Base-by-base conservation (phyloP, 345 rosid genomes). In the Eucalyptus erythrocorys region DNA sequence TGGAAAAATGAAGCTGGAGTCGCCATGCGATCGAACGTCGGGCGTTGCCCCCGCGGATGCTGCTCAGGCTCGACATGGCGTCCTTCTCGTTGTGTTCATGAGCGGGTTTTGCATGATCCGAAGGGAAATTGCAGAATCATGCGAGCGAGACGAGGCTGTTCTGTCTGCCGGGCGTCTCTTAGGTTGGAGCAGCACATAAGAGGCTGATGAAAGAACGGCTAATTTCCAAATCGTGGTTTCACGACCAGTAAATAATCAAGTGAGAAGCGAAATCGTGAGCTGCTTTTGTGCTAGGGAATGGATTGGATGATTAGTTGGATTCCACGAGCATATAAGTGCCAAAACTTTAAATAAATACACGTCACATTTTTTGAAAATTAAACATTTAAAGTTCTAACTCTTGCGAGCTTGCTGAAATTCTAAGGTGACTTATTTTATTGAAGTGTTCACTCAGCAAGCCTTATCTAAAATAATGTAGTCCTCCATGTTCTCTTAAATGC, bases 331-430 rank as follows among this genome's bases (percentile, higher is more conserved):
- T 51, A 51, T 51, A 51, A 51, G 10, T 7, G 57, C 5, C 2
- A 51, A 51, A 51, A 51, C 26, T 51, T 51, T 19, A 0, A 51
- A 21, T 7, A 51, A 3, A 0, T 51, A 3, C 4, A 50, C 8
- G 8, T 5, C 2, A 19, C 2, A 7, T 51, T 19, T 19, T 51
- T 51, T 19, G 1, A 0, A 21, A 21, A 21, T 21, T 51, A 21
- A 2, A 8, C 26, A 51, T 51, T 51, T 51, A 51, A 51, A 21
- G 1, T 51, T 51, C 26, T 51, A 21, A 21, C 26, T 51, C 57
- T 51, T 51, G 57, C 0, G 1, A 51, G 0, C 24, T 51, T 51
- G 1, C 57, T 2, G 2, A 51, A 51, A 51, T 51, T 19, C 2
- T 10, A 51, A 51, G 2, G 1, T 51, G 57, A 1, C 26, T 51